phyloP scores from a whole-genome alignment of 805 yeast species.

The Kuraishia borneana region DNA sequence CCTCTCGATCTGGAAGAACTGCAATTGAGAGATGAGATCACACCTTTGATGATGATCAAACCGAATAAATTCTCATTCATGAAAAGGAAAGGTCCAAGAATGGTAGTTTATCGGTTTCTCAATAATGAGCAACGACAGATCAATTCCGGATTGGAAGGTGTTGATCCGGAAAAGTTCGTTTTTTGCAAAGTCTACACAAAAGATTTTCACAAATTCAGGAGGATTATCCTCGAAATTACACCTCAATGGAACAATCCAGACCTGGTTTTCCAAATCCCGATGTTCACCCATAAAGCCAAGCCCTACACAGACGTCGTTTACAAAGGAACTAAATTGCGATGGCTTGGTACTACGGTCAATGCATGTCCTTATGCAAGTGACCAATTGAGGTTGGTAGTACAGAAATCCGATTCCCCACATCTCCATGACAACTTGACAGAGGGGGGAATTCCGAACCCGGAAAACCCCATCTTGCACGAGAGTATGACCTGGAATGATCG shows the following conservation, averaged over 20 bases:
- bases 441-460: constrained; percentile 5
- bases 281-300: constrained; percentile 7
- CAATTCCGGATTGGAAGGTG: neutral
- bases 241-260: constrained; percentile 3
- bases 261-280: constrained; percentile 4
- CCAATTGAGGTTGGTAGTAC: constrained; percentile 6
- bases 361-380: constrained; percentile 5
- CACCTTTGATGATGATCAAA: no score
- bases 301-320: constrained; percentile 8
- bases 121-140: neutral
- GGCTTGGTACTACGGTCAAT: constrained; percentile 8
- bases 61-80: constrained; percentile 5
- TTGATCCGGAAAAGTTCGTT: constrained; percentile 2
- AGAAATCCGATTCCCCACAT: constrained; percentile 5
- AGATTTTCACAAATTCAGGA: constrained; percentile 6
- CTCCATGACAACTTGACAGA: constrained; percentile 6
- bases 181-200: constrained; percentile 7
- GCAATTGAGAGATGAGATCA: no score
- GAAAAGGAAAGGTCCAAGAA: constrained; percentile 7
- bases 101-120: constrained; percentile 5
- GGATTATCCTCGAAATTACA: constrained; percentile 5
- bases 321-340: constrained; percentile 7
- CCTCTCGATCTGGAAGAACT: neutral
- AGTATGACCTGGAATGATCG: constrained; percentile 5
- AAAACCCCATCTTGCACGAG: constrained; percentile 6